A percentile compares a stretch with the other conserved stretches of the same genome.
Conservation (phyloP, 2,329 filamentous ascomycete genomes). For the Sphaerulina populicola region DNA sequence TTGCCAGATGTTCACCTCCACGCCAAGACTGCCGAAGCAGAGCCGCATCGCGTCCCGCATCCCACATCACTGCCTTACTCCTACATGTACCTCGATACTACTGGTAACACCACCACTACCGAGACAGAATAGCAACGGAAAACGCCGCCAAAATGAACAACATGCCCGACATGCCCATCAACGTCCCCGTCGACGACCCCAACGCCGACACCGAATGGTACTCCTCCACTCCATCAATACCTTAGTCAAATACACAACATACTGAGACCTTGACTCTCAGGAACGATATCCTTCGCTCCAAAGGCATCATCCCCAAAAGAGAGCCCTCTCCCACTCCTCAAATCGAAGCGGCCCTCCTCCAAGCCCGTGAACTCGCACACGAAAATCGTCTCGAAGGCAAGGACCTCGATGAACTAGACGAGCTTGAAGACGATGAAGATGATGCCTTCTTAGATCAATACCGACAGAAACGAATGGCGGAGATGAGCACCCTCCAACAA, state of each 20-base stretch:
- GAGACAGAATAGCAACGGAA: neutral
- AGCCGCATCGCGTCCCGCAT: neutral
- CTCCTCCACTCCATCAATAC: conserved; percentile 2
- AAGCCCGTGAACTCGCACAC: conserved; percentile 74
- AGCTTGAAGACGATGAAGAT: conserved; percentile 91
- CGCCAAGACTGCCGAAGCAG: conserved; percentile 5
- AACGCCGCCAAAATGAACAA: conserved; percentile 16
- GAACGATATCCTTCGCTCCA: conserved; percentile 97
- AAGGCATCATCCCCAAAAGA: conserved; percentile 96
- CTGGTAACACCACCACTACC: neutral
- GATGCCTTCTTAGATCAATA: conserved; percentile 85
- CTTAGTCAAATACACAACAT: conserved; percentile 7
- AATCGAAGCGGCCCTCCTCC: conserved; percentile 86
- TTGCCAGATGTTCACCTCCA: conserved; percentile 6
- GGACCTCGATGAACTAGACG: conserved; percentile 85
- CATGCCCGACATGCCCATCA: conserved; percentile 47
- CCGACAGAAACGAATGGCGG: conserved; percentile 74
- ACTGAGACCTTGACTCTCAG: conserved; percentile 41
- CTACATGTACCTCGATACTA: too few species aligned
- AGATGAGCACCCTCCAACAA: conserved; percentile 65
- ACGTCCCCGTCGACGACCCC: conserved; percentile 86
- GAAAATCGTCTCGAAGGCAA: conserved; percentile 92
- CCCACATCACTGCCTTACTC: too few species aligned
- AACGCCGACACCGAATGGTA: conserved; percentile 98
- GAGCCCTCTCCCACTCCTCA: conserved; percentile 89